Conservation (phyloP, 192 early-diverging fungal species). For the Linnemannia elongata region DNA sequence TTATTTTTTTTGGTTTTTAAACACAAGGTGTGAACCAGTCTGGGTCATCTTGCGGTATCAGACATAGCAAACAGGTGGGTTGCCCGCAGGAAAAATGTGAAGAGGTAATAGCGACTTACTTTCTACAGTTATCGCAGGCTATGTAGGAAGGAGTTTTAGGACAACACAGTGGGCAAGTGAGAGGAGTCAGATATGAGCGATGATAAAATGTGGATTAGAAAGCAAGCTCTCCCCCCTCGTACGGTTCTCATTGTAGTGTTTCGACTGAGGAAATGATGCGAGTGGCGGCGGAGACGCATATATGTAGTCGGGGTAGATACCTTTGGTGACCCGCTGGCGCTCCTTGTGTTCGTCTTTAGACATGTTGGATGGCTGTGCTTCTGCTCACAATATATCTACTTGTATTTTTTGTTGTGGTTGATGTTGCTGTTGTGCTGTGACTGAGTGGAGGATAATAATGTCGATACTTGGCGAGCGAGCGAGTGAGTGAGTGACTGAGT, state of each 20-base stretch:
- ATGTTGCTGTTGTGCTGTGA: neutral
- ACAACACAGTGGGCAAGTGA: neutral
- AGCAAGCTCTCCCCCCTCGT: neutral
- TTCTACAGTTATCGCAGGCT: constrained; percentile 59
- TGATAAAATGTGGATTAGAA: neutral
- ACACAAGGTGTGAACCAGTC: neutral
- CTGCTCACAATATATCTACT: neutral
- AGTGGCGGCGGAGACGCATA: neutral
- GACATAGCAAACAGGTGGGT: neutral
- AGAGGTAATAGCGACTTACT: constrained; percentile 36
- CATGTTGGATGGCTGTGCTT: constrained; percentile 28
- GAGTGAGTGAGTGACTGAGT: neutral
- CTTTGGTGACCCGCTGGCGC: constrained; percentile 56
- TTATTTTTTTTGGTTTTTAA: neutral
- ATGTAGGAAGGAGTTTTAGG: neutral
- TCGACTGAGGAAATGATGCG: neutral
- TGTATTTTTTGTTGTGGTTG: neutral
- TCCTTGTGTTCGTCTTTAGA: constrained; percentile 57
- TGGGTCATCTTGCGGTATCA: neutral
- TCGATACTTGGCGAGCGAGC: no score
- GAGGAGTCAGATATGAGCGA: neutral
- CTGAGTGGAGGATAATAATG: neutral
- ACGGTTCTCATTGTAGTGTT: neutral
- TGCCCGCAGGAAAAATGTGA: neutral
- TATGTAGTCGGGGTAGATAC: constrained; percentile 11